These are phyloP conservation scores for Hexamita inflata DNA, from an alignment of 208 protist species.

Conservation along the genomic window DNA sequence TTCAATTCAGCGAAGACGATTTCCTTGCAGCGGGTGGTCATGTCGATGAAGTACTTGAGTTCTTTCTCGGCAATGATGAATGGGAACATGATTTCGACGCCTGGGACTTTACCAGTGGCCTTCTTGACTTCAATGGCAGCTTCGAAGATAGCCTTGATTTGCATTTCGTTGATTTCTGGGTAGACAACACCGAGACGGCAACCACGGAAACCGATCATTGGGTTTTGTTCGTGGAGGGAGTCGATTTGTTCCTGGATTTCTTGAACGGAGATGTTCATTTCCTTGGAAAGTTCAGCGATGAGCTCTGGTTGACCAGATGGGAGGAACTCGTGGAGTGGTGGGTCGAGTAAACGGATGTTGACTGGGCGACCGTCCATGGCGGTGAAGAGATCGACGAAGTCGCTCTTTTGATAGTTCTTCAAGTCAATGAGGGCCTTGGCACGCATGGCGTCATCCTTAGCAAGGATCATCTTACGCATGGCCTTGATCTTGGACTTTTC, in stretches of 20 bases:
- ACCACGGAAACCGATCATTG: conserved; percentile 76
- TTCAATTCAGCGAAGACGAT: conserved; percentile 42
- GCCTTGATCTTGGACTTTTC: conserved; percentile 57
- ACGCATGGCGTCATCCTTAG: conserved; percentile 55
- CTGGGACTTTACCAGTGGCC: too few species aligned
- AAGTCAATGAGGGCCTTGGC: conserved; percentile 58
- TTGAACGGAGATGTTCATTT: conserved; percentile 53
- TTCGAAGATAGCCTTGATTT: conserved; percentile 70
- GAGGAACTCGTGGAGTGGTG: conserved; percentile 80
- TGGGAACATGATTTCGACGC: conserved; percentile 67
- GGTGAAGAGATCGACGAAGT: conserved; percentile 71
- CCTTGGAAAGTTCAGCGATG: conserved; percentile 52
- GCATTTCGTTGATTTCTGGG: conserved; percentile 77
- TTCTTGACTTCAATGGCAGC: conserved; percentile 58
- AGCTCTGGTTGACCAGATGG: conserved; percentile 39
- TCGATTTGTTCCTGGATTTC: too few species aligned
- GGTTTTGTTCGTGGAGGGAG: conserved; percentile 68
- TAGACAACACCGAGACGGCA: conserved; percentile 69
- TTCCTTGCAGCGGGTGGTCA: conserved; percentile 55
- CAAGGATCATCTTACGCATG: conserved; percentile 74
- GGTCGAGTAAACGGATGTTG: conserved; percentile 76
- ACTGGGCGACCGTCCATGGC: conserved; percentile 64
- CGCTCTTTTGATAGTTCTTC: conserved; percentile 60
- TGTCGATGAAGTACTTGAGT: conserved; percentile 56
- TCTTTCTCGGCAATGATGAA: conserved; percentile 63